Evolutionary conservation across 129 eudicot species (phyloP).

Genomic region (Mikania micrantha): DNA sequence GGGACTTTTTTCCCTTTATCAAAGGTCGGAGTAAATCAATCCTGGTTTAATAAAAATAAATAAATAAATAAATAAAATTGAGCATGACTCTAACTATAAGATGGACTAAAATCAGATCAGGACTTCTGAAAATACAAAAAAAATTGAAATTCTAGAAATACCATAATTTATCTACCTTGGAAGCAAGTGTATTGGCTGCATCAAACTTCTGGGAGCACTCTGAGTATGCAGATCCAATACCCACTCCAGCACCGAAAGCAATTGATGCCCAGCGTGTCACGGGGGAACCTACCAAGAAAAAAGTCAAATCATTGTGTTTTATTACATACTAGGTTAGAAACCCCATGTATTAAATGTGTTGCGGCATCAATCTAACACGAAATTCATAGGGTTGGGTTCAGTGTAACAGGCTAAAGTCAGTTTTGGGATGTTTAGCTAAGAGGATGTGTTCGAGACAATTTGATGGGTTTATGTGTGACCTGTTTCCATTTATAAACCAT

Average conservation of each 20-base stretch:
- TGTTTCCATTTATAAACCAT: too few relatives aligned
- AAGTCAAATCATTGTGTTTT: background rate
- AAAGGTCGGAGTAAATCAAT: too few relatives aligned
- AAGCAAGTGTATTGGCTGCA: slow-evolving; percentile 23
- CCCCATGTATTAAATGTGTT: too few relatives aligned
- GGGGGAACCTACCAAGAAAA: slow-evolving; percentile 54
- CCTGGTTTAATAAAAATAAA: too few relatives aligned
- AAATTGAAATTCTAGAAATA: background rate
- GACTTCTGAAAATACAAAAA: background rate
- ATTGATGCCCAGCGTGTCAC: slow-evolving; percentile 85
- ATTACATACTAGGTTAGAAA: too few relatives aligned
- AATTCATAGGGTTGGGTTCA: background rate
- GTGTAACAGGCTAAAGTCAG: background rate
- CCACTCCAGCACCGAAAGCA: slow-evolving; percentile 92
- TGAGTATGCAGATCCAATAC: slow-evolving; percentile 83
- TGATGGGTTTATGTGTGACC: background rate
- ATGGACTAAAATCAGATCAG: background rate
- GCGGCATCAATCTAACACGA: background rate
- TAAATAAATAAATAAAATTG: too few relatives aligned
- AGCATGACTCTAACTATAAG: too few relatives aligned
- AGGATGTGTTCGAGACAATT: background rate
- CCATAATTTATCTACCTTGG: slow-evolving; percentile 23
- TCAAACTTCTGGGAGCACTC: slow-evolving; percentile 66
- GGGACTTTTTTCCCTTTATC: background rate
- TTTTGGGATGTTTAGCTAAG: background rate